Evolutionary conservation across 2,329 filamentous ascomycete species (phyloP).

Genomic region (Bipolaris cookei): DNA sequence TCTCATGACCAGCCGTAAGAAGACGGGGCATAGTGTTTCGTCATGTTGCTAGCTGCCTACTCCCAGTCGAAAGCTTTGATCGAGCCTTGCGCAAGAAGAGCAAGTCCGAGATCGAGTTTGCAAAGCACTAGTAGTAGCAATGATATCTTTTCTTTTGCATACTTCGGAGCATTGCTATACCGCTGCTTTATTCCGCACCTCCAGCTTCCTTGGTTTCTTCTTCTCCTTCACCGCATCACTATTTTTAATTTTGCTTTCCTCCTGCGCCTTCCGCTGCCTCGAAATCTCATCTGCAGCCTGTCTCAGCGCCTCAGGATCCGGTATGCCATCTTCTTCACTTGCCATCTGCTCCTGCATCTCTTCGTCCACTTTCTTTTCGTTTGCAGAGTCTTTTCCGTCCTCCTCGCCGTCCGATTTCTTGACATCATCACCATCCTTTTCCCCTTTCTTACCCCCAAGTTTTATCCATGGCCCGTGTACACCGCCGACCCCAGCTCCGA

Average conservation of each 20-base stretch:
- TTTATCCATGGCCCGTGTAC: constrained; percentile 54
- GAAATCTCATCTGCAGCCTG: constrained; percentile 29
- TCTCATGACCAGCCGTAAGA: too few relatives aligned
- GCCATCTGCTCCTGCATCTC: constrained; percentile 1
- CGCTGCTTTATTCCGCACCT: constrained; percentile 28
- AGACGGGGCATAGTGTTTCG: too few relatives aligned
- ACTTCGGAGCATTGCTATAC: not conserved
- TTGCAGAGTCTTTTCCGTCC: constrained; percentile 5
- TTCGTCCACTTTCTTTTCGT: constrained; percentile 8
- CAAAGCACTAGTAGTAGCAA: not conserved
- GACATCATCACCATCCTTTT: constrained; percentile 10
- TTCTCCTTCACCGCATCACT: constrained; percentile 16
- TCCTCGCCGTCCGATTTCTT: constrained; percentile 19
- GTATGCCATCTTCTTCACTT: constrained; percentile 29
- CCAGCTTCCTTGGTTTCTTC: constrained; percentile 37
- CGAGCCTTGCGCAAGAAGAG: too few relatives aligned
- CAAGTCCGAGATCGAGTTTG: not conserved
- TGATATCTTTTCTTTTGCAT: not conserved
- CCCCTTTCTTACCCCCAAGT: constrained; percentile 34
- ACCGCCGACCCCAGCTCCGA: constrained; percentile 51
- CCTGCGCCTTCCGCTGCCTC: constrained; percentile 6
- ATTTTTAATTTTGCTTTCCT: constrained; percentile 6
- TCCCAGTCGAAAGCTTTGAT: too few relatives aligned
- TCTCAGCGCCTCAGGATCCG: constrained; percentile 33
- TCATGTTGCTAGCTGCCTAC: too few relatives aligned